Conservation (phyloP, 495 filamentous ascomycete genomes). For the Neurospora sp. region DNA sequence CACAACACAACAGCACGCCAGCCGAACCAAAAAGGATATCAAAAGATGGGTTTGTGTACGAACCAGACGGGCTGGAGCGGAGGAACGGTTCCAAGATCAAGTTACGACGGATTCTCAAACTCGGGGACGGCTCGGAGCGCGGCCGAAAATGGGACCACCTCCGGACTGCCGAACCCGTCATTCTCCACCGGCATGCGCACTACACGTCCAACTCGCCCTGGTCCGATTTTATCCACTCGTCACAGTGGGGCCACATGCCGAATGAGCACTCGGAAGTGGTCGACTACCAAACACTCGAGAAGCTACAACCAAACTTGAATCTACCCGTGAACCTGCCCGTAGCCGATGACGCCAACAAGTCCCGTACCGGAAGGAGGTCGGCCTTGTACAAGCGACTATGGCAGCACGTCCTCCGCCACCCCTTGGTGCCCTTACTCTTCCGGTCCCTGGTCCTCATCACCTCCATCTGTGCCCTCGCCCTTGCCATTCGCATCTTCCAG, state of each 20-base stretch:
- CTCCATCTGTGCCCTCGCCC: slow-evolving; percentile 68
- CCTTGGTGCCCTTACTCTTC: slow-evolving; percentile 76
- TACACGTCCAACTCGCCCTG: slow-evolving; percentile 32
- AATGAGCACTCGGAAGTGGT: slow-evolving; percentile 36
- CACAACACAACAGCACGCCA: slow-evolving; percentile 52
- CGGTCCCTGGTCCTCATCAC: slow-evolving; percentile 76
- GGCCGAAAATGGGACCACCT: slow-evolving; percentile 49
- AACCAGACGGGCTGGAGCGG: slow-evolving; percentile 21
- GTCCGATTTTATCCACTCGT: slow-evolving; percentile 39
- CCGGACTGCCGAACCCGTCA: slow-evolving; percentile 44
- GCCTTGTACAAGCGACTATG: slow-evolving; percentile 33
- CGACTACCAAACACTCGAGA: slow-evolving; percentile 29
- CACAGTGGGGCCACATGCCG: slow-evolving; percentile 36
- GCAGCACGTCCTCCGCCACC: slow-evolving; percentile 56
- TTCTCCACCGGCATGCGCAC: slow-evolving; percentile 36
- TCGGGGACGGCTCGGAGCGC: slow-evolving; percentile 24
- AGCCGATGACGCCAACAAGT: slow-evolving; percentile 6
- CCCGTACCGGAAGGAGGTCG: slow-evolving; percentile 9
- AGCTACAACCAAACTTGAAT: slow-evolving; percentile 42
- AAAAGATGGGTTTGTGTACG: slow-evolving; percentile 43
- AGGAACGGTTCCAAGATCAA: slow-evolving; percentile 8
- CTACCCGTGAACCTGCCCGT: slow-evolving; percentile 16
- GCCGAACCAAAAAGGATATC: slow-evolving; percentile 37
- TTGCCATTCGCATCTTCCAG: slow-evolving; percentile 66
- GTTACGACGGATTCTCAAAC: slow-evolving; percentile 20